Base-by-base conservation (phyloP, 768 basidiomycete species). In the Chalciporus chontae region DNA sequence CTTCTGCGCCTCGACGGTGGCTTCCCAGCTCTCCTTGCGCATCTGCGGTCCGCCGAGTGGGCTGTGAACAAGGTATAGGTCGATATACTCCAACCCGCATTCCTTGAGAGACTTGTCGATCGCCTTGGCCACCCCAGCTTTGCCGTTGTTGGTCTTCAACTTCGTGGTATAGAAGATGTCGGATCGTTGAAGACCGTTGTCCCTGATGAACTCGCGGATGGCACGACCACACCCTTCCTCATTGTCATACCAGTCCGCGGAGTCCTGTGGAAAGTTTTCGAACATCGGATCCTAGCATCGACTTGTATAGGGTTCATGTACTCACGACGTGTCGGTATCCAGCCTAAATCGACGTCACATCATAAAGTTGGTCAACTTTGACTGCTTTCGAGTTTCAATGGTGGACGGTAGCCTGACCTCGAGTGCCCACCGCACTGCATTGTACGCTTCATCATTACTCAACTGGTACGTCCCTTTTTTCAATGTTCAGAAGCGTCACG, bases 141-240 rank as follows among this genome's bases (percentile, higher is more conserved):
- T 41, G 8, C 51, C 51, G 8, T 43, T 61, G 65, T 87, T 88
- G 44, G 65, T 53, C 67, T 75, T 83, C 43, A 86, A 73, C 67
- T 89, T 87, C 17, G 84, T 86, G 26, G 83, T 86, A 65, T 79
- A 85, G 71, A 80, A 86, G 57, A 91, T 75, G 17, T 77, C 43
- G 80, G 44, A 48, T 31, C 37, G 32, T 15, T 50, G 77, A 9
- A 75, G 75, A 45, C 69, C 68, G n/a, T 74, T 64, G 40, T 65
- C 62, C 9, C 65, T 56, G 64, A 78, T 76, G 59, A 80, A 84
- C 54, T 77, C 76, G 48, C 68, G 68, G 59, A 89, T 80, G 24
- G 83, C 85, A 21, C 71, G 65, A 5, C 85, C 84, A 48, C 78
- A 80, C 54, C 84, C 79, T 41, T 64, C 68, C 63, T 90, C 87